Percentiles rank a stretch among this genome's conserved stretches.
Conservation (phyloP, 306 rosid species). For the Oemleria cerasiformis region DNA sequence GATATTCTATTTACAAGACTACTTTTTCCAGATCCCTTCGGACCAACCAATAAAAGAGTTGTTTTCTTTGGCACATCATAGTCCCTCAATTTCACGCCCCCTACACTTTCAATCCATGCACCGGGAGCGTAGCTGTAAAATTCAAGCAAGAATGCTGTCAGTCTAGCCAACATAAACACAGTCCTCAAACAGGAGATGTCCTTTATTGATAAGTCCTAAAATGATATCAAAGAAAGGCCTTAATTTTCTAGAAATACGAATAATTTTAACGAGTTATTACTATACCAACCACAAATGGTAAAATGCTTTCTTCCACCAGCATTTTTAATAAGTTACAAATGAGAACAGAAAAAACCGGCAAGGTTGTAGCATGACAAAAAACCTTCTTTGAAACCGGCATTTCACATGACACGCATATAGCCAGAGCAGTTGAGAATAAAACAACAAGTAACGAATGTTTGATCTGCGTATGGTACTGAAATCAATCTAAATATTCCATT, state of each 20-base stretch:
- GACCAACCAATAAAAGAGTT: constrained; percentile 74
- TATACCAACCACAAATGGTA: neutral
- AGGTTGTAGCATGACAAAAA: neutral
- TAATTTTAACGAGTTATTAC: neutral
- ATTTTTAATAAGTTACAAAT: no score
- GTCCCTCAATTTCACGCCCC: constrained; percentile 44
- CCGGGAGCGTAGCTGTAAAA: constrained; percentile 77
- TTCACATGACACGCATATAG: neutral
- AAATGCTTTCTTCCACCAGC: neutral
- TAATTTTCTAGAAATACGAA: neutral
- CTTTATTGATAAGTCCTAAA: neutral
- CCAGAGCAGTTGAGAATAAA: neutral
- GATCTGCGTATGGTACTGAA: neutral
- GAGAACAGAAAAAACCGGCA: no score
- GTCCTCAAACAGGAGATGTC: neutral
- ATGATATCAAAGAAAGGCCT: neutral
- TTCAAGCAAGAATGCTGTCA: constrained; percentile 14
- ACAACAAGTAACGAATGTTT: no score
- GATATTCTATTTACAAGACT: constrained; percentile 82
- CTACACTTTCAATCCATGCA: constrained; percentile 54
- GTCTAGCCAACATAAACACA: constrained; percentile 4
- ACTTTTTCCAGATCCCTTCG: constrained; percentile 83
- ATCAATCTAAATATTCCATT: neutral
- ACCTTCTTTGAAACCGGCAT: neutral
- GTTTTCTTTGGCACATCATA: constrained; percentile 75